Evolutionary conservation across 192 early-diverging fungal genomes (phyloP).

Genomic region (Coemansia guatemalensis): DNA sequence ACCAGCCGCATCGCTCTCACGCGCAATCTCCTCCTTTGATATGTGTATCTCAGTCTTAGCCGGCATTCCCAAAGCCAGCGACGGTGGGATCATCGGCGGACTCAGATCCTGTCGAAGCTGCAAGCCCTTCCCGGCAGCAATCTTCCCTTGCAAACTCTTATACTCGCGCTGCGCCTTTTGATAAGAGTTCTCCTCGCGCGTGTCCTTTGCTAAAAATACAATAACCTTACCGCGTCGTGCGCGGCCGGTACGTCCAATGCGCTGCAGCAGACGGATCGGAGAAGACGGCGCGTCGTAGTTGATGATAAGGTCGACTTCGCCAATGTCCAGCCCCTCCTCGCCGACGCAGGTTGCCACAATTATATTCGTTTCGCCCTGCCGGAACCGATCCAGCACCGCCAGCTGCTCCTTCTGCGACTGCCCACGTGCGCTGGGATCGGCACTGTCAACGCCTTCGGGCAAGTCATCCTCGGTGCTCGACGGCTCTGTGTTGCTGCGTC

Average conservation of each 20-base stretch:
- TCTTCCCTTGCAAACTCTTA: constrained; percentile 45
- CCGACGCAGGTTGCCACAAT: constrained; percentile 90
- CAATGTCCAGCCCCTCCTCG: constrained; percentile 96
- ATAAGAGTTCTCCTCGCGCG: constrained; percentile 50
- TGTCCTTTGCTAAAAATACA: constrained; percentile 51
- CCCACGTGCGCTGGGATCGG: constrained; percentile 60
- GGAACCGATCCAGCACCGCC: constrained; percentile 73
- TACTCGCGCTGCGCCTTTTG: constrained; percentile 53
- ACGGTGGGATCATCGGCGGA: constrained; percentile 50
- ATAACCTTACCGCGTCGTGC: constrained; percentile 50
- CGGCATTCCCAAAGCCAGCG: constrained; percentile 28
- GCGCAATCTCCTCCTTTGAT: constrained; percentile 28
- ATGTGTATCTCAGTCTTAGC: constrained; percentile 24
- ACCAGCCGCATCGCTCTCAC: neutral
- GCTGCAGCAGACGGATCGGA: constrained; percentile 50
- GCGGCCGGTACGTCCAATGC: constrained; percentile 54
- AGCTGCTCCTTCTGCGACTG: constrained; percentile 85
- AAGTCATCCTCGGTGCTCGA: constrained; percentile 14
- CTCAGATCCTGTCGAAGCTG: constrained; percentile 39
- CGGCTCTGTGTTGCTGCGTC: neutral
- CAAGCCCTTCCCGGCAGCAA: constrained; percentile 42
- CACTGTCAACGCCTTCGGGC: constrained; percentile 22
- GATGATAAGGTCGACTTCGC: constrained; percentile 90
- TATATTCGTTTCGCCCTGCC: constrained; percentile 75
- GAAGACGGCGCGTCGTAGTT: constrained; percentile 72